Percentiles rank a stretch among this genome's conserved stretches.
phyloP scores from a whole-genome alignment of 1,139 yeast species.

The Scheffersomyces lignicola region DNA sequence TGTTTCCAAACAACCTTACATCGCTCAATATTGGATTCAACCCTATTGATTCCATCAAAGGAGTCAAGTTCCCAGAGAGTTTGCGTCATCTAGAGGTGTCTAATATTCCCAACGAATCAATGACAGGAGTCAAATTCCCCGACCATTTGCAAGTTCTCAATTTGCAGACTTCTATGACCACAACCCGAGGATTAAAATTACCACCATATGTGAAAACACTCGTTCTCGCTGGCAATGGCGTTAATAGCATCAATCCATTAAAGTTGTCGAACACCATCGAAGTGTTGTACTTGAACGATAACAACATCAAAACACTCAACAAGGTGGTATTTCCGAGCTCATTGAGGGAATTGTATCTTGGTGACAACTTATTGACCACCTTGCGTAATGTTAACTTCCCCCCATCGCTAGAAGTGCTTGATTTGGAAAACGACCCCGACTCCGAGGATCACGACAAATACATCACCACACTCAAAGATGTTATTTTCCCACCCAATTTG shows the following conservation, averaged over 20 bases:
- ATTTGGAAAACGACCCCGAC: conserved; percentile 46
- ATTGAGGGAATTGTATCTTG: conserved; percentile 39
- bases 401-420: conserved; percentile 35
- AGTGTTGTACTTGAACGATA: conserved; percentile 36
- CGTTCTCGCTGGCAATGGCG: conserved; percentile 43
- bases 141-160: conserved; percentile 39
- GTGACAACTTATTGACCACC: conserved; percentile 46
- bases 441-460: conserved; percentile 43
- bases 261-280: conserved; percentile 44
- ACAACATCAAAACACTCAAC: conserved; percentile 47
- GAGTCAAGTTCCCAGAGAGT: conserved; percentile 42
- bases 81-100: conserved; percentile 39
- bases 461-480: conserved; percentile 45
- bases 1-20: conserved; percentile 35
- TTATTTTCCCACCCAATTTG: conserved; percentile 37
- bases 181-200: conserved; percentile 45
- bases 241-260: conserved; percentile 48
- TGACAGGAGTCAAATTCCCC: conserved; percentile 50
- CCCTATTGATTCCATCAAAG: conserved; percentile 47
- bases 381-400: conserved; percentile 48
- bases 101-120: conserved; percentile 47
- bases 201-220: conserved; percentile 33
- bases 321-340: conserved; percentile 43
- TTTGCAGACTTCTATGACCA: conserved; percentile 48
- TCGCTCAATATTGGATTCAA: conserved; percentile 36